Evolutionary conservation across 1,139 yeast species (phyloP).

Genomic region (Yamadazyma triangularis): DNA sequence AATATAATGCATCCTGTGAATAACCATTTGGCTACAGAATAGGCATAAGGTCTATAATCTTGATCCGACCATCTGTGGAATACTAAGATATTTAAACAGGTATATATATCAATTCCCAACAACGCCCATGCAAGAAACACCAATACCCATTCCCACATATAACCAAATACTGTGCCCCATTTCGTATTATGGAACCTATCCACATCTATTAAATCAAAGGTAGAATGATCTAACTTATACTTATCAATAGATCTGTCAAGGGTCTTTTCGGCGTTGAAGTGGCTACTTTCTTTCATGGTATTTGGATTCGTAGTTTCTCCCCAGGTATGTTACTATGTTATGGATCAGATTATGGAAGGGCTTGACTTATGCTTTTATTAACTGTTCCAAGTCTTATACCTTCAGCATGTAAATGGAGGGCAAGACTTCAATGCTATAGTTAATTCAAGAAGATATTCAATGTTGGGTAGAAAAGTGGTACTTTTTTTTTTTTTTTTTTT

Average conservation of each 20-base stretch:
- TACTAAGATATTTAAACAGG: conserved; percentile 71
- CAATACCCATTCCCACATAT: conserved; percentile 47
- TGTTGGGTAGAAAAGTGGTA: too few species aligned
- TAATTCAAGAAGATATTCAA: too few species aligned
- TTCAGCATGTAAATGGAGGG: too few species aligned
- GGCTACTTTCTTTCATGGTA: conserved; percentile 4
- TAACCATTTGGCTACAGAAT: conserved; percentile 67
- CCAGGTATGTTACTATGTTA: too few species aligned
- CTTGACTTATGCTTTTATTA: too few species aligned
- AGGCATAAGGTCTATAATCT: conserved; percentile 52
- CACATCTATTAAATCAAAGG: conserved; percentile 40
- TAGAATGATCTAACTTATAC: conserved; percentile 35
- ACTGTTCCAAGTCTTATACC: too few species aligned
- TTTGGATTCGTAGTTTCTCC: not conserved
- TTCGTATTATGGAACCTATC: conserved; percentile 51
- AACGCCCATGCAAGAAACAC: conserved; percentile 54
- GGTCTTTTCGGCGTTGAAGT: conserved; percentile 17
- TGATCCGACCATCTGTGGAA: conserved; percentile 69
- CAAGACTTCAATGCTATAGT: too few species aligned
- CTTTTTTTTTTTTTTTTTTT: too few species aligned
- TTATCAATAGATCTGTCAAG: conserved; percentile 26
- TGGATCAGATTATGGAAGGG: too few species aligned
- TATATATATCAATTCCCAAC: conserved; percentile 71
- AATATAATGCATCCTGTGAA: conserved; percentile 84
- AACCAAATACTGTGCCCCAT: conserved; percentile 51